Conservation (phyloP, 139 green algal species). For the Trebouxia sp. region DNA sequence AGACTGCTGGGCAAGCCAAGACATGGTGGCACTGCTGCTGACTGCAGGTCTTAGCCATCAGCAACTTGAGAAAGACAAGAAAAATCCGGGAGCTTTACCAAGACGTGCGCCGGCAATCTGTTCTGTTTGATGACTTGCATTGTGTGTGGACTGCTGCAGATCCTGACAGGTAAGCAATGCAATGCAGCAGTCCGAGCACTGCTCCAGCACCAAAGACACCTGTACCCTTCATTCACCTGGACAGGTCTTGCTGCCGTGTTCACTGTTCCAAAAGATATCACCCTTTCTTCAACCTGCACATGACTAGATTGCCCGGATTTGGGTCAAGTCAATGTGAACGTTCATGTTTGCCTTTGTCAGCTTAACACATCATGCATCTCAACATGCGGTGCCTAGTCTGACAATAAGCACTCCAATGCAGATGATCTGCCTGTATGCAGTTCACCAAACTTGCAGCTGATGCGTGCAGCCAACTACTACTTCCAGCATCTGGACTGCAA, state of each 20-base stretch:
- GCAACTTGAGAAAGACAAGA: slow-evolving; percentile 38
- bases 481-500: slow-evolving; percentile 61
- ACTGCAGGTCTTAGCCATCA: slow-evolving; percentile 33
- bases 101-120: slow-evolving; percentile 47
- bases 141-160: slow-evolving; percentile 4
- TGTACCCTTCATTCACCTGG: too few relatives aligned
- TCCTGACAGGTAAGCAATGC: slow-evolving; percentile 1
- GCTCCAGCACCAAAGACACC: too few relatives aligned
- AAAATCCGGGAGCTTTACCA: slow-evolving; percentile 59
- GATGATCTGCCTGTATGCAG: slow-evolving; percentile 14
- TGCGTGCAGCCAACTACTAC: slow-evolving; percentile 29
- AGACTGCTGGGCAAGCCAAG: too few relatives aligned
- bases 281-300: background rate
- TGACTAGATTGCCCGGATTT: background rate
- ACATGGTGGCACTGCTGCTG: background rate
- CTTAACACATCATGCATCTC: background rate
- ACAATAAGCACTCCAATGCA: background rate
- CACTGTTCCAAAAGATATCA: too few relatives aligned
- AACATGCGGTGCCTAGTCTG: background rate
- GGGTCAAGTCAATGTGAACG: background rate
- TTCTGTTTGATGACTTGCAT: slow-evolving; percentile 73
- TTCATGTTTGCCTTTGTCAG: background rate
- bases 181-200: background rate
- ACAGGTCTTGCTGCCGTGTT: too few relatives aligned
- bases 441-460: background rate